phyloP scores from a whole-genome alignment of 495 filamentous ascomycete genomes.

The Hypoxylon rickii region DNA sequence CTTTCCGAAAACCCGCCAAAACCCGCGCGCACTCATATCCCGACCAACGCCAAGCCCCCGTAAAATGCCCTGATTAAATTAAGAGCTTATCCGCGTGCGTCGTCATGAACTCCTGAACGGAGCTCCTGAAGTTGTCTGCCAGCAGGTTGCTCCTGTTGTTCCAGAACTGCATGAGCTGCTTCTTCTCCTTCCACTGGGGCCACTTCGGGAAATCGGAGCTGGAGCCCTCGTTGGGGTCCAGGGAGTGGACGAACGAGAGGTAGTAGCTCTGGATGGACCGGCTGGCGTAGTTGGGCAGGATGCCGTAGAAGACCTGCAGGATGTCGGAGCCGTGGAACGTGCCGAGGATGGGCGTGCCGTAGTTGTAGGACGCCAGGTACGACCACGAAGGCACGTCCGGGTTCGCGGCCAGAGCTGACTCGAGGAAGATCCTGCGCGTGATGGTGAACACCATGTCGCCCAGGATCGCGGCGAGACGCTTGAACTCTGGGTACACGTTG shows the following conservation, averaged over 20 bases:
- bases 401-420: constrained; percentile 44
- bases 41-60: constrained; percentile 9
- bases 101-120: constrained; percentile 53
- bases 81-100: constrained; percentile 51
- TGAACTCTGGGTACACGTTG: constrained; percentile 73
- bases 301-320: constrained; percentile 66
- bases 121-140: constrained; percentile 63
- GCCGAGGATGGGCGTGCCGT: constrained; percentile 69
- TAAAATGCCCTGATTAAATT: constrained; percentile 54
- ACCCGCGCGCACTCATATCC: too few species aligned
- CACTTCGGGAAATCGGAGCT: constrained; percentile 51
- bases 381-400: constrained; percentile 68
- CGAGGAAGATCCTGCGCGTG: constrained; percentile 62
- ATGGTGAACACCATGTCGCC: constrained; percentile 72
- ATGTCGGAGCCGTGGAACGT: constrained; percentile 75
- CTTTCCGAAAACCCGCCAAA: too few species aligned
- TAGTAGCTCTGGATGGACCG: constrained; percentile 64
- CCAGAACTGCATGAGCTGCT: constrained; percentile 63
- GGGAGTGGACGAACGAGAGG: constrained; percentile 65
- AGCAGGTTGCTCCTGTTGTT: constrained; percentile 49
- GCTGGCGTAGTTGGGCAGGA: constrained; percentile 65
- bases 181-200: constrained; percentile 63
- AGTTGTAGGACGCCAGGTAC: constrained; percentile 70
- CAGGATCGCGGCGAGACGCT: constrained; percentile 74
- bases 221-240: constrained; percentile 63